A percentile compares a stretch with the other conserved stretches of the same genome.
Conservation (phyloP, 495 filamentous ascomycete species). For the Pyronema domesticum region DNA sequence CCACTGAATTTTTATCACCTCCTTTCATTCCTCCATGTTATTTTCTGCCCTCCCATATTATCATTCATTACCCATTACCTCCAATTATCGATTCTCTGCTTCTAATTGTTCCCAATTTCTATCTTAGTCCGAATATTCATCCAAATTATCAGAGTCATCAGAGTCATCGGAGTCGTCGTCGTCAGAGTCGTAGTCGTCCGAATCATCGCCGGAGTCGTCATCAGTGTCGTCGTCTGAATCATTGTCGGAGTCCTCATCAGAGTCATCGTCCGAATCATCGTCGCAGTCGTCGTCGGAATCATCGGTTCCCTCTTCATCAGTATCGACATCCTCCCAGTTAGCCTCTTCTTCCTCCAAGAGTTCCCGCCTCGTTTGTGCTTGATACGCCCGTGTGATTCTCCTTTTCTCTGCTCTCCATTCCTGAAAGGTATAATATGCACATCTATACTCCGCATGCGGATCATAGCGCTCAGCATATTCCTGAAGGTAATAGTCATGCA, state of each 20-base stretch:
- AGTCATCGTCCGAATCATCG: neutral
- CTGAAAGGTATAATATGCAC: no score
- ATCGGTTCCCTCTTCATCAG: neutral
- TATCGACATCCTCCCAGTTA: neutral
- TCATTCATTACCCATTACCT: neutral
- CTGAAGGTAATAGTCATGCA: no score
- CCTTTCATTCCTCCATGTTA: no score
- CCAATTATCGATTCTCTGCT: neutral
- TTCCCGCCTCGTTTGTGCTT: no score
- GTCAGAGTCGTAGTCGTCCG: neutral
- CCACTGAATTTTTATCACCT: neutral
- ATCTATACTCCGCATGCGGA: no score
- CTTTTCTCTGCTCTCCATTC: no score
- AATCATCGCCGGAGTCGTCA: neutral
- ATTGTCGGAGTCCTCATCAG: neutral
- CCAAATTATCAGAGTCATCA: no score
- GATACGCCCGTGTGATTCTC: no score
- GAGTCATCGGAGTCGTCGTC: neutral
- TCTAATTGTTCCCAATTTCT: neutral
- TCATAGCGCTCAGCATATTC: no score
- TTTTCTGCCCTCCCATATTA: no score
- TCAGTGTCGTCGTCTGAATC: neutral
- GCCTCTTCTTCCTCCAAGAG: neutral
- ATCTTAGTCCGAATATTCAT: no score
- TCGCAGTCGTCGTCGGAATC: neutral